Conservation (phyloP, 305 asterid genomes). For the Solanum hybrid region DNA sequence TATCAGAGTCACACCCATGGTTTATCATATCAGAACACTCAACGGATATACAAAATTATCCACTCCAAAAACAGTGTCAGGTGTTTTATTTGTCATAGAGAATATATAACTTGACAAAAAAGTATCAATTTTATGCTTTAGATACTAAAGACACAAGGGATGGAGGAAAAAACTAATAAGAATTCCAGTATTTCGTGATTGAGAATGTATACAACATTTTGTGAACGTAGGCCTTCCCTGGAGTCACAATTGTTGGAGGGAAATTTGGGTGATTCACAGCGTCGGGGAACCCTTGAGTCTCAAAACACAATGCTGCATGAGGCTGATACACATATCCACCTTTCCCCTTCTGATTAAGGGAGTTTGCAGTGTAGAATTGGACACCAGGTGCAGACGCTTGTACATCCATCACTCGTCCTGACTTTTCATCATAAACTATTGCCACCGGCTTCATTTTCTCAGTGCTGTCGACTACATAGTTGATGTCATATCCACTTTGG, state of each 20-base stretch:
- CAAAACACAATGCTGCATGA: conserved; percentile 14
- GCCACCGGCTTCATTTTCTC: conserved; percentile 1
- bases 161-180: neutral
- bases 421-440: neutral
- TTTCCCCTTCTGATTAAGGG: conserved; percentile 7
- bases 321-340: conserved; percentile 7
- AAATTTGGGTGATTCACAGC: conserved; percentile 18
- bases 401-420: conserved; percentile 11
- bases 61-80: neutral
- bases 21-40: neutral
- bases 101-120: neutral
- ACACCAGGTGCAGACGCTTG: conserved; percentile 6
- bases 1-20: neutral
- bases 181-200: neutral
- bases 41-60: neutral
- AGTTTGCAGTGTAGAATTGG: conserved; percentile 11
- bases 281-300: conserved; percentile 19
- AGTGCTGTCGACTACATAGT: conserved; percentile 1
- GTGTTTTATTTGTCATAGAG: neutral
- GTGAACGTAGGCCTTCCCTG: neutral
- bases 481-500: conserved; percentile 28
- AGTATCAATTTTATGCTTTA: neutral
- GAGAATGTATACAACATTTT: neutral
- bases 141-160: neutral
- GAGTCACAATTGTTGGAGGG: conserved; percentile 6